Base-by-base conservation (phyloP, 2,329 filamentous ascomycete species). In the Verticillium dahliae region DNA sequence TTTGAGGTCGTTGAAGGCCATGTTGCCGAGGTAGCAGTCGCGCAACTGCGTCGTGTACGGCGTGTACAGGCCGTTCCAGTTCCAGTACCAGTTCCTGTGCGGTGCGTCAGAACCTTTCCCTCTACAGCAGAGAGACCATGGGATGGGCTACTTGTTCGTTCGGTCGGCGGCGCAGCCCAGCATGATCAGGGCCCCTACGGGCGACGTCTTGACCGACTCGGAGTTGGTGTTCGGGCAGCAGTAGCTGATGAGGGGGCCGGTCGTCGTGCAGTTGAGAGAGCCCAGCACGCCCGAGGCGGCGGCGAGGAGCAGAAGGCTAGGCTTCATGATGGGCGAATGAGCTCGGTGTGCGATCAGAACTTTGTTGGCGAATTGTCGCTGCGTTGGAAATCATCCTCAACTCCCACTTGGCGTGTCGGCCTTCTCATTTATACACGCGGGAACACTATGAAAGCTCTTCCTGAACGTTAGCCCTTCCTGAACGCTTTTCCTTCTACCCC, bases 1-100 rank as follows among this genome's bases (percentile, higher is more conserved):
- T 34, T 65, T 62, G 41, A 65, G 60, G 38, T 64, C 62, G 56
- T 62, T 62, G 60, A 62, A 62, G 10, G 57, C 57, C 39, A 61
- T 65, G 37, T 57, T 63, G 54, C 61, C 62, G 45, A 63, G 62
- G 37, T 60, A 58, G 60, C 63, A 65, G n/a, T 65, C 60, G 34
- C 60, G 63, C 57, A 63, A 58, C n/a, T 65, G 54, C n/a, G 60
- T 62, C 13, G 59, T 64, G 56, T 62, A 65, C 7, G 63, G 37
- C 2, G 62, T 63, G 62, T 65, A 65, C 27, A 65, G 62, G 27
- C 63, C 63, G 58, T 65, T 65, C 56, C 63, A 65, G 60, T 65
- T 63, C 63, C 63, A 65, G 56, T 63, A 63, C 62, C 62, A 65
- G 45, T 61, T 60, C 37, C 63, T 65, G 45, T 4, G 59, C 2